Evolutionary conservation across 2,329 filamentous ascomycete species (phyloP).

Genomic region (Lizonia empirigonia): DNA sequence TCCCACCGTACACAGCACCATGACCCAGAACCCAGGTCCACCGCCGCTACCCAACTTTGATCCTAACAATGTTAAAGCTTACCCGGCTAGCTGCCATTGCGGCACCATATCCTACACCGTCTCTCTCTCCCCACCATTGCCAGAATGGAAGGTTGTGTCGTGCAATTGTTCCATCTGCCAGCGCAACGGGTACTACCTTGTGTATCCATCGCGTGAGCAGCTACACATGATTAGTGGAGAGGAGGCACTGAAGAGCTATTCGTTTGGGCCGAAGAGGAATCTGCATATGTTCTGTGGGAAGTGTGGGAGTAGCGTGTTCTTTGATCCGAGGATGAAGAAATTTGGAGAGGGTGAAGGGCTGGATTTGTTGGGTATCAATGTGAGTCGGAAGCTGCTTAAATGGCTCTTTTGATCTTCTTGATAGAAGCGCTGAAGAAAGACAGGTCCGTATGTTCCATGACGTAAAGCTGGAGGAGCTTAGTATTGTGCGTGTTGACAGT

Average conservation of each 20-base stretch:
- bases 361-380: constrained; percentile 38
- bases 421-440: neutral
- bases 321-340: constrained; percentile 33
- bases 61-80: constrained; percentile 41
- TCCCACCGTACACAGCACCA: constrained; percentile 11
- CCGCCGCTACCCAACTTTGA: constrained; percentile 25
- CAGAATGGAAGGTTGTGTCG: constrained; percentile 52
- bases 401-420: too few relatives aligned
- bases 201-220: constrained; percentile 40
- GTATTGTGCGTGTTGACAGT: constrained; percentile 32
- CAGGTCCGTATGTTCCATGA: constrained; percentile 38
- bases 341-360: constrained; percentile 20
- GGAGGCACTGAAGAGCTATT: constrained; percentile 28
- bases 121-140: constrained; percentile 56
- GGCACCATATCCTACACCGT: constrained; percentile 58
- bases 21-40: constrained; percentile 16
- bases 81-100: constrained; percentile 61
- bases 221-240: constrained; percentile 36
- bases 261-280: constrained; percentile 33
- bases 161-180: constrained; percentile 63
- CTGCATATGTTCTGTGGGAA: constrained; percentile 36
- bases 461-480: constrained; percentile 32
- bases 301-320: constrained; percentile 39
- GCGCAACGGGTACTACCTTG: constrained; percentile 58
- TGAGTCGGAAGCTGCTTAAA: constrained; percentile 20